phyloP scores from a whole-genome alignment of 768 basidiomycete species.

The Auriculariales sp. region DNA sequence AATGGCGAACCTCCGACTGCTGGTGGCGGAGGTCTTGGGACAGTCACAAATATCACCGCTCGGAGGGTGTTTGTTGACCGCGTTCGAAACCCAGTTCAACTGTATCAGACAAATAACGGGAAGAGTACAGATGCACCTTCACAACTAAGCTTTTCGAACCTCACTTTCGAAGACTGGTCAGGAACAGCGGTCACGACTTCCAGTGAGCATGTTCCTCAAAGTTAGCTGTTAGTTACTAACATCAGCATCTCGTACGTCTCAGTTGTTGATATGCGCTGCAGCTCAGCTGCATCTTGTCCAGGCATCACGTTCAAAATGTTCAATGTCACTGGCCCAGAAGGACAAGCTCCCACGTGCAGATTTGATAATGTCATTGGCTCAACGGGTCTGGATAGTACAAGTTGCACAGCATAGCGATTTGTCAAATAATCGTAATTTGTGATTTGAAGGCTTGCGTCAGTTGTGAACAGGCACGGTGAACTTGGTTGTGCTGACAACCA shows the following conservation, averaged over 20 bases:
- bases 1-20: conserved; percentile 40
- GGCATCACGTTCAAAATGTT: conserved; percentile 28
- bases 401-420: too few relatives aligned
- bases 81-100: conserved; percentile 29
- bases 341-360: conserved; percentile 22
- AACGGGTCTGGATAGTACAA: too few relatives aligned
- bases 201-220: conserved; percentile 18
- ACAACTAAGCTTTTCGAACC: conserved; percentile 28
- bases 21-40: conserved; percentile 37
- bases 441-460: too few relatives aligned
- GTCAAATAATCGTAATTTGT: too few relatives aligned
- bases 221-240: background rate
- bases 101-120: conserved; percentile 38
- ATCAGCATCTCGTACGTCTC: background rate
- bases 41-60: conserved; percentile 28
- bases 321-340: conserved; percentile 22
- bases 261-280: conserved; percentile 40
- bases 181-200: conserved; percentile 25
- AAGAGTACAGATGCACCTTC: conserved; percentile 39
- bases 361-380: conserved; percentile 33
- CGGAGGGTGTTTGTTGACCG: conserved; percentile 31
- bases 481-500: too few relatives aligned
- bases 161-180: conserved; percentile 31
- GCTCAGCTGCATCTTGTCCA: conserved; percentile 30
- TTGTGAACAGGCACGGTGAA: too few relatives aligned